Evolutionary conservation across 306 rosid species (phyloP), one percentile per base, ranked within the genome.

Genomic region (Glycine soja): DNA sequence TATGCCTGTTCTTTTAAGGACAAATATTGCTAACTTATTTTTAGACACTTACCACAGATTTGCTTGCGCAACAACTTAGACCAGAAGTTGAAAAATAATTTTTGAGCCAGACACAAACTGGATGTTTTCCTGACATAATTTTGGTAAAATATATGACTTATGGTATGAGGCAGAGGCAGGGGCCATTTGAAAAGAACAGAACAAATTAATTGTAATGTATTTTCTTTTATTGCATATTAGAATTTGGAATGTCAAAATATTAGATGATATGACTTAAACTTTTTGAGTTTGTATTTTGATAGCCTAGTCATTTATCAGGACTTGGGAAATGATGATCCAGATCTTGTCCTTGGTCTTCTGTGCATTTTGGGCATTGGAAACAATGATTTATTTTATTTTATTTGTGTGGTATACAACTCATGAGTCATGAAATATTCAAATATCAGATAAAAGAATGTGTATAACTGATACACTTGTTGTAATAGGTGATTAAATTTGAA

Each of bases 331-430:
- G 45, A 65, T 74, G 45, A 65, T 74, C 64, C 42, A 3, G 18
- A 53, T 77, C 15, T 61, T 76, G 53, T 40, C 61, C 46, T 46
- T 68, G 69, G 58, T 54, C 47, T 43, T 58, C 42, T 58, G 36
- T 70, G 13, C 48, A 67, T 78, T 67, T 54, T 78, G 24, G 5
- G 54, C 57, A 32, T 58, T 70, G 70, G 4, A 79, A 79, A 78
- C 24, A 57, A 45, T 42, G 30, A 24, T 24, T 24, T 24, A 1
- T 24, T 24, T 24, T 24, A 24, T 24, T 24, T 24, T 32, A 13
- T 57, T 15, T 52, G 19, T 46, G 3, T 77, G 74, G 30, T 36
- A 14, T 61, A 12, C 45, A 12, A 46, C 5, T 5, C 0, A 24
- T 24, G 30, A 24, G 30, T 24, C 8, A 2, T 52, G 6, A 67